These are phyloP conservation scores for Torrubiella hemipterigena DNA, from an alignment of 2,329 filamentous ascomycete genomes.

Conservation along the genomic window DNA sequence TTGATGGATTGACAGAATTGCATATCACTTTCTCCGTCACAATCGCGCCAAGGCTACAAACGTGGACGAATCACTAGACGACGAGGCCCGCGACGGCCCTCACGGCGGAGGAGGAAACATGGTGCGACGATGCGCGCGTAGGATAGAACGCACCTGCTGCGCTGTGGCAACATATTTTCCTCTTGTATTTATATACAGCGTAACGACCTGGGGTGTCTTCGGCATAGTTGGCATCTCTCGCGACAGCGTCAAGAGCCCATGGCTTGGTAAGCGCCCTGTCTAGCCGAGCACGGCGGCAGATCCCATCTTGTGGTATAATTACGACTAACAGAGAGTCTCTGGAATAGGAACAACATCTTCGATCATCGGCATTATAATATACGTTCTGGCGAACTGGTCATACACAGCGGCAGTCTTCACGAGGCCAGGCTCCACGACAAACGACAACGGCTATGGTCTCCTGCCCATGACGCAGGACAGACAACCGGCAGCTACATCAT, in stretches of 20 bases:
- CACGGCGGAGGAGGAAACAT: too few species aligned
- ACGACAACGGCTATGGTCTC: constrained; percentile 60
- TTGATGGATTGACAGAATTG: too few species aligned
- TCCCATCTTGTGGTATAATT: constrained; percentile 1
- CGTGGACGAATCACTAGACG: too few species aligned
- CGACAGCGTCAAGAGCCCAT: constrained; percentile 35
- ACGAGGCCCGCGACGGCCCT: constrained; percentile 9
- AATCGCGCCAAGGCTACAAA: too few species aligned
- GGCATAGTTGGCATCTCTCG: constrained; percentile 67
- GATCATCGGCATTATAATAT: constrained; percentile 57
- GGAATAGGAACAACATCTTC: constrained; percentile 42
- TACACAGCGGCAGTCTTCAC: constrained; percentile 94
- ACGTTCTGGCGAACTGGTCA: constrained; percentile 69
- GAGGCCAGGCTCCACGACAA: constrained; percentile 62
- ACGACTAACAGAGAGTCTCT: constrained; percentile 9
- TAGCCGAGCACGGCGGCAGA: neutral
- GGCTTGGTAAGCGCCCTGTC: constrained; percentile 48
- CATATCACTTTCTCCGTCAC: too few species aligned
- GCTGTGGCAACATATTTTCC: constrained; percentile 69
- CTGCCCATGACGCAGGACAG: constrained; percentile 53
- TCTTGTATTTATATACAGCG: constrained; percentile 74
- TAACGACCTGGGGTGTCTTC: constrained; percentile 92
- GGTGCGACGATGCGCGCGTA: constrained; percentile 53
- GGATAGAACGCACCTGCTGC: constrained; percentile 76
- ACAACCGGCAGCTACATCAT: constrained; percentile 50